Base-by-base conservation (phyloP, 2,329 filamentous ascomycete genomes). In the Talaromyces sp. region DNA sequence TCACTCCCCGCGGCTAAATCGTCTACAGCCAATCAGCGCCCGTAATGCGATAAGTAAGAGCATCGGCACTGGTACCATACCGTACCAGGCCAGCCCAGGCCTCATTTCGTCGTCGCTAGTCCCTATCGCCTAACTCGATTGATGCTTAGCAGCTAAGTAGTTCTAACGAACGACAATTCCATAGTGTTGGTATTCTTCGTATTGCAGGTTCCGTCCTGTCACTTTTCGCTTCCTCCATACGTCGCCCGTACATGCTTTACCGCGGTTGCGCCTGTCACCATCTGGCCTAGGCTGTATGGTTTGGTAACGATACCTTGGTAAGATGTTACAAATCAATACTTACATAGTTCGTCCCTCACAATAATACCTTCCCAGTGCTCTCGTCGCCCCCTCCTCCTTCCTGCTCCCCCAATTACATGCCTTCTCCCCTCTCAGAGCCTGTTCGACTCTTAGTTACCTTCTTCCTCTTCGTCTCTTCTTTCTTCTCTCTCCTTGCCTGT, bases 1-100 rank as follows among this genome's bases (percentile, higher is more conserved):
- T 59, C 35, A 2, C 22, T 35, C 56, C 39, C 56, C 56, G 56
- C 56, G 56, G 56, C 56, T 59, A 59, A 43, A 45, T n/a, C 35
- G 13, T 15, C 5, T 27, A 2, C 13, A n/a, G 35, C 56, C 37
- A 59, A 59, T 59, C 37, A 59, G 37, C 15, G 8, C 6, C 10
- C 17, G 15, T 33, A 6, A 37, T 59, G 56, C 37, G 56, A 59
- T 43, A 59, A 59, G 56, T 59, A 45, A 59, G 37, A 41, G 54
- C 33, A 4, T 15, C 35, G 54, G 54, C 25, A 22, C 49, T 52
- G 52, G 31, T 39, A 56, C 52, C 52, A 33, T 45, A 43, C 39
- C 35, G 56, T 59, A 45, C 22, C 56, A 59, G 37, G 19, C 37
- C 37, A 58, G 56, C 35, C 56, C 22, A 58, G 56, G 13, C 37